Evolutionary conservation across 805 yeast genomes (phyloP), one percentile per base, ranked within the genome.

Genomic region (Candida ulmi): DNA sequence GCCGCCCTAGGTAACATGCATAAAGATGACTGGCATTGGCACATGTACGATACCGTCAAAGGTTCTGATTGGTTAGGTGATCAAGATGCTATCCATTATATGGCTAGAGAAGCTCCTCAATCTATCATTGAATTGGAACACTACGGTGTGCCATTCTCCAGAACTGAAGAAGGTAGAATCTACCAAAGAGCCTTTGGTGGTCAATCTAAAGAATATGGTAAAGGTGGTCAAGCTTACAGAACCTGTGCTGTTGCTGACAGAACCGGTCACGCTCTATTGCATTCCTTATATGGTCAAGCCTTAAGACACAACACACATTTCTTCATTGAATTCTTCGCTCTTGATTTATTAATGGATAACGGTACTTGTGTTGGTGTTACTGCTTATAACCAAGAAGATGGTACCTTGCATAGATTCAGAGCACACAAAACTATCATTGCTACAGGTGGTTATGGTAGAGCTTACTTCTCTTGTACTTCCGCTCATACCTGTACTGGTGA

Each of bases 401-500:
- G 99, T 66, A 91, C 98, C 41, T 73, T 91, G 59, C 99, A 91
- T 72, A 80, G 99, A 71, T 93, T 91, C 78, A 83, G 93, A 66
- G 90, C 98, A 43, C 96, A 91, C 71, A 86, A 84, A 69, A 91
- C 99, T 41, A 83, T 91, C 48, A 80, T 91, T 52, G 99, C 99
- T 56, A 93, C 99, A 42, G 99, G 99, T 73, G 99, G 99, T 42
- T 91, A 85, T 66, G 99, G 99, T 45, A 83, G 99, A 71, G 88
- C 97, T 48, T 91, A 91, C 76, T 93, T 93, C 80, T 86, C 96
- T 12, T 91, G 98, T 76, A 91, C 99, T 48, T 90, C 98, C 44
- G 98, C 98, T 38, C 99, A 91, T 74, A 93, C 99, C 44, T 91
- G 99, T 79, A 91, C 99, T 41, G 99, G 99, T 74, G 99, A 91